Percentiles rank a stretch among this genome's conserved stretches.
Conservation (phyloP, 2,329 filamentous ascomycete genomes). For the Cordyceps cateniannulata region DNA sequence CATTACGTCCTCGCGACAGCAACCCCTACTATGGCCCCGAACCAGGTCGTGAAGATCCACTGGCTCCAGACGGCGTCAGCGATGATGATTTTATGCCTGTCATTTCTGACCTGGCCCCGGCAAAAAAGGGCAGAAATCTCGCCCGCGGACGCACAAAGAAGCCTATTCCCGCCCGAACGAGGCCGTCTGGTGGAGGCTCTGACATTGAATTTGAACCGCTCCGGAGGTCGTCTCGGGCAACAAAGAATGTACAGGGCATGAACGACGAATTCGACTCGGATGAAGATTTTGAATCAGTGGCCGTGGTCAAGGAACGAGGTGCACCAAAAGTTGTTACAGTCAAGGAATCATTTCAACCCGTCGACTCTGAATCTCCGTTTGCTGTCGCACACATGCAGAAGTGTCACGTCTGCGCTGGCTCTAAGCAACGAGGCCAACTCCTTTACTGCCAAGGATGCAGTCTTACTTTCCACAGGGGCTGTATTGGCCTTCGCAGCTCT, state of each 20-base stretch:
- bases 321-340: conserved; percentile 55
- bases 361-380: conserved; percentile 60
- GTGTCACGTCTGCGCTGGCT: conserved; percentile 63
- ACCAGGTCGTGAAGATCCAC: not conserved
- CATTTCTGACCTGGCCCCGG: conserved; percentile 28
- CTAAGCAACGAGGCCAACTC: conserved; percentile 53
- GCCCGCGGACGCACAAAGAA: conserved; percentile 15
- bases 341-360: conserved; percentile 64
- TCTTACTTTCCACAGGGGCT: conserved; percentile 73
- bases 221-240: conserved; percentile 43
- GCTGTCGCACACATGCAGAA: conserved; percentile 58
- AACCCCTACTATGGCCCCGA: conserved; percentile 14
- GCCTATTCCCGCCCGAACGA: not conserved
- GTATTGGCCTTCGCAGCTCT: conserved; percentile 64
- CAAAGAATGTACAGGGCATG: conserved; percentile 38
- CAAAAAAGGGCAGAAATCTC: conserved; percentile 19
- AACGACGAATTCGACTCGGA: conserved; percentile 49
- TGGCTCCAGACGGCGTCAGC: not conserved
- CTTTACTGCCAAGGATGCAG: conserved; percentile 91
- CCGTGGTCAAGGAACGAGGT: conserved; percentile 33
- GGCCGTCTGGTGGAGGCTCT: not conserved
- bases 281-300: conserved; percentile 45
- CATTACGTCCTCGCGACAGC: conserved; percentile 21
- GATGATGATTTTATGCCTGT: conserved; percentile 31
- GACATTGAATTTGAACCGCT: conserved; percentile 44